These are phyloP conservation scores for Calonectria crousiana DNA, from an alignment of 2,329 filamentous ascomycete species.

Conservation along the genomic window DNA sequence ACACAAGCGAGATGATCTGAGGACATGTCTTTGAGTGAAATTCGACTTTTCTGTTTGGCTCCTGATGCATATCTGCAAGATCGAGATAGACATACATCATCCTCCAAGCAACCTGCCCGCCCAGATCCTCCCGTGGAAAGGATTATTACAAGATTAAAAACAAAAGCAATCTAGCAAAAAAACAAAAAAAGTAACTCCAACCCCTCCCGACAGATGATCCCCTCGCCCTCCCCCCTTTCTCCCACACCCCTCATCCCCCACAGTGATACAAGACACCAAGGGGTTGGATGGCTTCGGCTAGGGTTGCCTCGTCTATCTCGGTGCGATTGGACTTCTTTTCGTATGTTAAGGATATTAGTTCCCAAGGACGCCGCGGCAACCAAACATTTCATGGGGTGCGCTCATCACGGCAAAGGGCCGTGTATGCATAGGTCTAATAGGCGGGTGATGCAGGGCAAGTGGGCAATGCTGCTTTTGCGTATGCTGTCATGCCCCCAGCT, in stretches of 20 bases:
- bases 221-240: not conserved
- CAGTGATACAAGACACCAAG: not conserved
- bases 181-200: conserved; percentile 28
- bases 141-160: conserved; percentile 25
- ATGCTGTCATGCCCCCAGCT: conserved; percentile 5
- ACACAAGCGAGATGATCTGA: conserved; percentile 13
- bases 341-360: conserved; percentile 6
- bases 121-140: conserved; percentile 21
- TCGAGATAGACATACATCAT: conserved; percentile 34
- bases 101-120: conserved; percentile 35
- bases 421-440: conserved; percentile 13
- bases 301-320: not conserved
- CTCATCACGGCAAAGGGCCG: conserved; percentile 21
- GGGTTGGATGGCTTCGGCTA: not conserved
- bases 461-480: conserved; percentile 7
- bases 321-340: not conserved
- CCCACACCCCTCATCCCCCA: not conserved
- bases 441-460: conserved; percentile 9
- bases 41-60: conserved; percentile 34
- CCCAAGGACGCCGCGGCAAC: conserved; percentile 22
- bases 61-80: conserved; percentile 39
- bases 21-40: conserved; percentile 29
- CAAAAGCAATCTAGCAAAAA: conserved; percentile 6
- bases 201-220: not conserved
- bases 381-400: conserved; percentile 15